A percentile compares a stretch with the other conserved stretches of the same genome.
phyloP scores from a whole-genome alignment of 768 basidiomycete species.

The Rhodosporidiobolus sp. region DNA sequence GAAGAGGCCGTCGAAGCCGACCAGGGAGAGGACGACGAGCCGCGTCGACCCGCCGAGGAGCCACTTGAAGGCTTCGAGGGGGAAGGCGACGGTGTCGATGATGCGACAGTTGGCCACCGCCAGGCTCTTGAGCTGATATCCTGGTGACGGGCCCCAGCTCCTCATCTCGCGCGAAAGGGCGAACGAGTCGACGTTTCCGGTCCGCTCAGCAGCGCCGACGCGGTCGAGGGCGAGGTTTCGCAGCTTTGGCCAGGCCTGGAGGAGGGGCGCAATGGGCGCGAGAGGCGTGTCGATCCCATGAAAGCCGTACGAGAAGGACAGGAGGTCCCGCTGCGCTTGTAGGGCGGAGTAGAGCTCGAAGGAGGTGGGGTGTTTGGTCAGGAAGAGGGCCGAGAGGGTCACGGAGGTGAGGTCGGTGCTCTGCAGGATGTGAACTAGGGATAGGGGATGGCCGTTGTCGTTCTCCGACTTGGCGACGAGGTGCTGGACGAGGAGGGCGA shows the following conservation, averaged over 20 bases:
- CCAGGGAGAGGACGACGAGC: background rate
- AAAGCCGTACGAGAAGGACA: constrained; percentile 6
- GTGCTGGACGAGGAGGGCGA: background rate
- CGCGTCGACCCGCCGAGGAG: background rate
- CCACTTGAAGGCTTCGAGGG: constrained; percentile 4
- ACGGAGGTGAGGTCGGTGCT: background rate
- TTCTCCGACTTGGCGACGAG: background rate
- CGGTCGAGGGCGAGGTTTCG: constrained; percentile 2
- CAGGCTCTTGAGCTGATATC: background rate
- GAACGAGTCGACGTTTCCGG: background rate
- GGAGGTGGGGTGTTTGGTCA: background rate
- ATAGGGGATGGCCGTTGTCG: constrained; percentile 8
- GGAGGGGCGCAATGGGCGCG: constrained; percentile 4
- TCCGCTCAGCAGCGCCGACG: background rate
- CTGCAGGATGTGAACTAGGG: background rate
- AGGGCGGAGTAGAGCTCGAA: constrained; percentile 1
- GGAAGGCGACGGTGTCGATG: background rate
- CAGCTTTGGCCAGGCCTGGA: background rate
- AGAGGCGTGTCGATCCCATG: background rate
- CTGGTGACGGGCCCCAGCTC: constrained; percentile 2
- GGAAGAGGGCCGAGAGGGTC: constrained; percentile 2
- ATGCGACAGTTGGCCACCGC: background rate
- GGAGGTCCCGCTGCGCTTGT: background rate
- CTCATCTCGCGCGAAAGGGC: background rate
- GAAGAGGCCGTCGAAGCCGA: background rate